These are phyloP conservation scores for Quercus rubra DNA, from an alignment of 306 rosid species.

Conservation along the genomic window DNA sequence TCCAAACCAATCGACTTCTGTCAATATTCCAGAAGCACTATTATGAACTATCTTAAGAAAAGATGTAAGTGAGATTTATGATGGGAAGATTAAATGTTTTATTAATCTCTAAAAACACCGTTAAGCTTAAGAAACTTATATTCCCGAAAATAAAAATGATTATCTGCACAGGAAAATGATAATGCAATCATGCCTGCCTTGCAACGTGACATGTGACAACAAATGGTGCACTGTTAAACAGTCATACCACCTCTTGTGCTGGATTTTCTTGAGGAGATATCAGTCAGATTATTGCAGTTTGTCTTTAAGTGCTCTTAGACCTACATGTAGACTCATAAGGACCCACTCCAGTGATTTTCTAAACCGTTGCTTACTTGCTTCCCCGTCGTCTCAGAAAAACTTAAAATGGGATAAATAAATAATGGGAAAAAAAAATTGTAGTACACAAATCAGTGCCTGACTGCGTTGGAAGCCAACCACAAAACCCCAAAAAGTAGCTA, in stretches of 20 bases:
- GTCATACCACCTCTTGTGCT: constrained; percentile 25
- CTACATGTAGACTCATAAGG: constrained; percentile 36
- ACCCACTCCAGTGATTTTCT: constrained; percentile 39
- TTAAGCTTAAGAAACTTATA: not conserved
- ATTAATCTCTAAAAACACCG: not conserved
- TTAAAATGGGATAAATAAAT: constrained; percentile 18
- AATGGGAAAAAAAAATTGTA: not conserved
- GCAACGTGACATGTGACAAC: not conserved
- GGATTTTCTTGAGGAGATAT: constrained; percentile 46
- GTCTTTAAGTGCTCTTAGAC: constrained; percentile 28
- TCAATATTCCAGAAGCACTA: not conserved
- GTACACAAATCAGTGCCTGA: constrained; percentile 31
- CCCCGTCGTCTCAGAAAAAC: constrained; percentile 18
- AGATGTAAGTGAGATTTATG: not conserved
- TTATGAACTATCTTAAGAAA: not conserved
- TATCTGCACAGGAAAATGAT: not conserved
- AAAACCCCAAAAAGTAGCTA: constrained; percentile 30
- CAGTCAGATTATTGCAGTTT: constrained; percentile 63
- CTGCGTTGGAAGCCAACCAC: constrained; percentile 38
- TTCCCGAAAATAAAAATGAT: not conserved
- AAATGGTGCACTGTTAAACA: constrained; percentile 15
- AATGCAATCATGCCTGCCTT: not conserved
- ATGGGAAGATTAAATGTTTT: not conserved
- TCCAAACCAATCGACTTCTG: not conserved
- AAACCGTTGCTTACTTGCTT: constrained; percentile 21